Conservation (phyloP, 495 filamentous ascomycete genomes). For the Cercophora samala region DNA sequence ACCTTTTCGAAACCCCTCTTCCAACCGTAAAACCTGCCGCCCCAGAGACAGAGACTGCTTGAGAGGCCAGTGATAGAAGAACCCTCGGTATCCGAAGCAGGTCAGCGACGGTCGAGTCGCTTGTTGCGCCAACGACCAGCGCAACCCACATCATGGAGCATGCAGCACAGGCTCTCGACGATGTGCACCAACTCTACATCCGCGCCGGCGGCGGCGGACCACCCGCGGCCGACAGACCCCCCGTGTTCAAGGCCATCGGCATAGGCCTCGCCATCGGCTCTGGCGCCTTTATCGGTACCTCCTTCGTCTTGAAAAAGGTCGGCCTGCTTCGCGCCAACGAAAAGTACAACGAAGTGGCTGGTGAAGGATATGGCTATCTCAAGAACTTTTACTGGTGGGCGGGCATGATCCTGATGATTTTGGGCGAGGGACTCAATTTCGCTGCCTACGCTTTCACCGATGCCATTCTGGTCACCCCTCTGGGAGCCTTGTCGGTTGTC, state of each 20-base stretch:
- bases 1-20: not conserved
- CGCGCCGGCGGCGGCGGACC: conserved; percentile 33
- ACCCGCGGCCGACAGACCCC: conserved; percentile 34
- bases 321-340: conserved; percentile 88
- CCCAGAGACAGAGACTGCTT: not conserved
- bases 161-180: conserved; percentile 36
- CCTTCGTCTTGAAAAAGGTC: conserved; percentile 93
- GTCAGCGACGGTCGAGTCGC: not conserved
- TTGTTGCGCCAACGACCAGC: not conserved
- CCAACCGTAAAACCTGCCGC: not conserved
- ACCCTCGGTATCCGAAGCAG: conserved; percentile 1
- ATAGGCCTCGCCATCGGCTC: conserved; percentile 83
- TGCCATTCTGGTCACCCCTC: conserved; percentile 90
- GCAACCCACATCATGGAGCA: conserved; percentile 37
- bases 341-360: conserved; percentile 94
- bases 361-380: conserved; percentile 96
- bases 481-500: conserved; percentile 93
- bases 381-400: conserved; percentile 95
- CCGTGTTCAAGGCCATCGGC: conserved; percentile 79
- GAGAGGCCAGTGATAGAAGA: not conserved
- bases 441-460: conserved; percentile 96
- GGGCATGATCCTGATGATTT: conserved; percentile 96
- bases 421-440: conserved; percentile 97
- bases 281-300: conserved; percentile 89
- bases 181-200: conserved; percentile 43